Conservation (phyloP, 1,284 basidiomycete genomes). For the Papiliotrema fonsecae region DNA sequence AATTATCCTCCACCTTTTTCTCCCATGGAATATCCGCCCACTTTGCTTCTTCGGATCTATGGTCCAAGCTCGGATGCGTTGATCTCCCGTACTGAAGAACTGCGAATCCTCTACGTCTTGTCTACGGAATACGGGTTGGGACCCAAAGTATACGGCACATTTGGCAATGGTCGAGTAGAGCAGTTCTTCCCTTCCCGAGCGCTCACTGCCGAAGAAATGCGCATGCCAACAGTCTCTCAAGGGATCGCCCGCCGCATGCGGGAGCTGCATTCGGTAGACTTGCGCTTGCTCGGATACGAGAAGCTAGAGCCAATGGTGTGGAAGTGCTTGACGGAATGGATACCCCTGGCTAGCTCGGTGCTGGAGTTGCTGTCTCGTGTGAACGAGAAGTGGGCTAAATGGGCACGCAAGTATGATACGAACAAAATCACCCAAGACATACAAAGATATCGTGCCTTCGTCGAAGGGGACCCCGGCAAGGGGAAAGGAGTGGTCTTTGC, state of each 20-base stretch:
- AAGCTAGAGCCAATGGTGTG: constrained; percentile 56
- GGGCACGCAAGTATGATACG: constrained; percentile 40
- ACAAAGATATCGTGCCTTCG: constrained; percentile 38
- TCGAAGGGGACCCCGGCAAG: constrained; percentile 29
- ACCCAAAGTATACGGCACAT: constrained; percentile 87
- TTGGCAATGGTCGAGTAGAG: constrained; percentile 86
- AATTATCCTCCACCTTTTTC: constrained; percentile 27
- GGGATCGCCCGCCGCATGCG: constrained; percentile 89
- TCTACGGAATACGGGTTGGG: constrained; percentile 81
- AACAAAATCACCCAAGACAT: constrained; percentile 40
- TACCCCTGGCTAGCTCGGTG: constrained; percentile 43
- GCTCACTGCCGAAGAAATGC: constrained; percentile 68
- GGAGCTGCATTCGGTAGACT: constrained; percentile 84
- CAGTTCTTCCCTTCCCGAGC: constrained; percentile 86
- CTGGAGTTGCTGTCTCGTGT: constrained; percentile 23
- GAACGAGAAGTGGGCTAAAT: constrained; percentile 36
- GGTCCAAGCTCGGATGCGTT: constrained; percentile 77
- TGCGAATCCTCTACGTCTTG: constrained; percentile 78
- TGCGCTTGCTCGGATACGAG: constrained; percentile 57
- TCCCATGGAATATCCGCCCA: constrained; percentile 51
- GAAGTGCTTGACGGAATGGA: constrained; percentile 61
- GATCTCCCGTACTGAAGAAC: constrained; percentile 77
- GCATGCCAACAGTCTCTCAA: constrained; percentile 65
- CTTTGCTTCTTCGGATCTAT: constrained; percentile 80
- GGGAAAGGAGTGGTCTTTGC: constrained; percentile 45